A percentile compares a stretch with the other conserved stretches of the same genome.
Conservation (phyloP, 495 filamentous ascomycete species). For the Neurospora sp. region DNA sequence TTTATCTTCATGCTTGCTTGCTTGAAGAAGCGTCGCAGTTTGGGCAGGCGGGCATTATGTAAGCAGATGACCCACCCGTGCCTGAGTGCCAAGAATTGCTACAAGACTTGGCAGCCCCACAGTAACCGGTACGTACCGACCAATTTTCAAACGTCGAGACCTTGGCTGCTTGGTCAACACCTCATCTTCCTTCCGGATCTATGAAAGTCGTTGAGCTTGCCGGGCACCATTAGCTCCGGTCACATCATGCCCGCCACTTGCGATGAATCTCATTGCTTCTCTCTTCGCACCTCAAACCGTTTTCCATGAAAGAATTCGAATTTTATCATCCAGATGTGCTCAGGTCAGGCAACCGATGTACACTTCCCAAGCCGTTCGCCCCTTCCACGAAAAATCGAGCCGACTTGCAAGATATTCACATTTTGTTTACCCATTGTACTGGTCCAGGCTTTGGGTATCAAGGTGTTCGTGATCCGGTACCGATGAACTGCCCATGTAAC, state of each 20-base stretch:
- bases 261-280: neutral
- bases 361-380: neutral
- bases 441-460: neutral
- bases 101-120: neutral
- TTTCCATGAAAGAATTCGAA: neutral
- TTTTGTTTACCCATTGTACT: neutral
- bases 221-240: neutral
- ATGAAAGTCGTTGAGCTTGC: neutral
- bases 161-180: neutral
- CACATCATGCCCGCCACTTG: neutral
- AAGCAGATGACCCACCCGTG: neutral
- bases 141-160: neutral
- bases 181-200: neutral
- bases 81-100: neutral
- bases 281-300: neutral
- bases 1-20: neutral
- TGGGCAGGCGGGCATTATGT: neutral
- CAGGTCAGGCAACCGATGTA: neutral
- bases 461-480: neutral
- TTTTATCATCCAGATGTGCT: neutral
- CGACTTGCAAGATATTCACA: neutral
- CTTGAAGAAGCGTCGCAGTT: neutral
- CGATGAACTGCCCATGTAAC: neutral
- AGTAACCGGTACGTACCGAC: neutral
- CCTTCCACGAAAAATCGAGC: neutral